Base-by-base conservation (phyloP, 768 basidiomycete species). In the Galerina marginata region DNA sequence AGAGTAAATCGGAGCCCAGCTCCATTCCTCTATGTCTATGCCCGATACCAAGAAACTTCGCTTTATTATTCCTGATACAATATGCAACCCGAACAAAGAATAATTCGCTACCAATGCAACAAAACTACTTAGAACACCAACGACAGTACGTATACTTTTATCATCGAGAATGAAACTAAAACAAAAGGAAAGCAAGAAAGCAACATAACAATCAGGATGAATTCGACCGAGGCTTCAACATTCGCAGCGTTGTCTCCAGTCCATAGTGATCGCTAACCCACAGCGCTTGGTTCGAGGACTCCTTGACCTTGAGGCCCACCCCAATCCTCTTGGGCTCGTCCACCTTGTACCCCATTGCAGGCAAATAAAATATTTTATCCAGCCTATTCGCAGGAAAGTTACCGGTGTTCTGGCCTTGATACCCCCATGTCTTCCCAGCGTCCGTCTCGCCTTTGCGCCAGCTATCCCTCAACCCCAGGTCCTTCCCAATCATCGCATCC, bases 181-280 rank as follows among this genome's bases (percentile, higher is more conserved):
- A 3, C 16, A 39, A n/a, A 40, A n/a, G 6, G 10, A 26, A 52
- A 33, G 6, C n/a, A 33, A 37, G 16, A 20, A 52, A 14, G 7
- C 33, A 16, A 20, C 26, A 53, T 37, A 40, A 38, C 1, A 50
- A 40, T 20, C 25, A 59, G 15, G 52, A 49, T 11, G 52, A 60
- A 54, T 54, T 52, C 50, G 60, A 61, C 37, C 56, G 44, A 12
- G 56, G 60, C 26, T 58, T 60, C 23, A 56, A 39, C 54, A 71
- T 63, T 14, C 62, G 65, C 56, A 82, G 56, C n/a, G 70, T 76
- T 61, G 75, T 80, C 69, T 67, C 65, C 54, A 92, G 73, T 4
- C 89, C 91, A 70, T 75, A 87, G 61, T 92, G 91, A 65, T 92
- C 91, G 65, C 87, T 90, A 16, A 82, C 79, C 82, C 83, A 91